phyloP scores from a whole-genome alignment of 108 stramenopile species.

The Cyclostephanos tholiformis region DNA sequence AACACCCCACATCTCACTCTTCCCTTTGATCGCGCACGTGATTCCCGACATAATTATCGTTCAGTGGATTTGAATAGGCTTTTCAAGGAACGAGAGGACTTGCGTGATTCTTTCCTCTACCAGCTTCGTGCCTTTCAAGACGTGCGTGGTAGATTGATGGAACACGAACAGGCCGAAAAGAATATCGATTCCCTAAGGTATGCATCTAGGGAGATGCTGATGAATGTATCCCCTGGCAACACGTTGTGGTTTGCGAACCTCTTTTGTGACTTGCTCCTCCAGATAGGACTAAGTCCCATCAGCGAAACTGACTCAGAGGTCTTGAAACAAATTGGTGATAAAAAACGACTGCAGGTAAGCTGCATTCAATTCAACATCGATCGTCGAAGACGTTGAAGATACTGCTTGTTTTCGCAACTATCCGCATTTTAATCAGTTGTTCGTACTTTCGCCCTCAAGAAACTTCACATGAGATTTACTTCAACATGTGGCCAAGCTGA shows the following conservation, averaged over 20 bases:
- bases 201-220: constrained; percentile 56
- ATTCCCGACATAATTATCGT: constrained; percentile 78
- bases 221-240: constrained; percentile 51
- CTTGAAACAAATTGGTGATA: constrained; percentile 59
- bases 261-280: constrained; percentile 76
- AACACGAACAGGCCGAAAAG: constrained; percentile 45
- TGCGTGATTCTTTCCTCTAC: constrained; percentile 73
- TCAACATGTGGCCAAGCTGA: constrained; percentile 52
- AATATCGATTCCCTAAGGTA: constrained; percentile 43
- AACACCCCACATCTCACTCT: constrained; percentile 66
- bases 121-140: constrained; percentile 75
- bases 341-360: constrained; percentile 66
- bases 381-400: neutral
- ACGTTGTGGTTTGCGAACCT: constrained; percentile 78
- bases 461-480: constrained; percentile 76
- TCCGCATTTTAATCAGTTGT: neutral
- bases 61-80: constrained; percentile 51
- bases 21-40: constrained; percentile 73
- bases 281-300: constrained; percentile 73
- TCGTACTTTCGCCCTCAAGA: constrained; percentile 35
- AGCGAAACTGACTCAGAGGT: constrained; percentile 83
- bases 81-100: constrained; percentile 80
- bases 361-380: neutral
- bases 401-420: neutral
- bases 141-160: constrained; percentile 62